Conservation (phyloP, 1,284 basidiomycete genomes). For the Cryptococcus amylolentus region DNA sequence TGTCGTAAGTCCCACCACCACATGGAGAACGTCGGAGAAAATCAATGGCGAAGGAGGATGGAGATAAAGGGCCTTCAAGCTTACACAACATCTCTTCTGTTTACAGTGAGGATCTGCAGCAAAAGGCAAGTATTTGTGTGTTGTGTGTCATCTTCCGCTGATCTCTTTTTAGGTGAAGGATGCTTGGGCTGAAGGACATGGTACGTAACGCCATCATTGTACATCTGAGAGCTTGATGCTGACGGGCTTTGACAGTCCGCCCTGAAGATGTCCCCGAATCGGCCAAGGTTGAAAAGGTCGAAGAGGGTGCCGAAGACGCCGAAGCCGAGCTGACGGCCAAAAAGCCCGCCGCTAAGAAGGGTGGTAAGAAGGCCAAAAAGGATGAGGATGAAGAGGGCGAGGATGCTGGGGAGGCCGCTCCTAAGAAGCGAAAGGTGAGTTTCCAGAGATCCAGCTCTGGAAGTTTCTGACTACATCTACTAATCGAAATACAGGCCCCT, state of each 20-base stretch:
- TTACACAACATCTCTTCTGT: background rate
- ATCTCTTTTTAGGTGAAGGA: constrained; percentile 52
- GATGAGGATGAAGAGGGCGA: constrained; percentile 10
- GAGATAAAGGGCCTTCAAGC: background rate
- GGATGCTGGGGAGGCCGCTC: constrained; percentile 7
- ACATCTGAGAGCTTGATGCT: background rate
- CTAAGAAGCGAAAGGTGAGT: constrained; percentile 5
- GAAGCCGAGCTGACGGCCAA: constrained; percentile 6
- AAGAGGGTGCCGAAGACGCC: constrained; percentile 10
- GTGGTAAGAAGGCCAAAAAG: constrained; percentile 17
- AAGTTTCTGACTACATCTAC: background rate
- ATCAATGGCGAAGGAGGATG: background rate
- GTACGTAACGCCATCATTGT: constrained; percentile 14
- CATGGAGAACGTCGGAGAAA: background rate
- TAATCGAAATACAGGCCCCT: background rate
- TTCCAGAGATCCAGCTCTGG: background rate
- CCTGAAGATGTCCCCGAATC: constrained; percentile 71
- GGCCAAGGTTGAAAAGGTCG: constrained; percentile 51
- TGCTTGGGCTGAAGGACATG: constrained; percentile 67
- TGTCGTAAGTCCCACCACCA: constrained; percentile 23
- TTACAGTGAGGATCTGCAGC: constrained; percentile 49
- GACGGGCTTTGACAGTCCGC: background rate
- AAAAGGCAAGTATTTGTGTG: constrained; percentile 36
- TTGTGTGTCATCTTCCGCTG: background rate
- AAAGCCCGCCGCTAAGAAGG: constrained; percentile 11